These are phyloP conservation scores for Aspergillus niger DNA, from an alignment of 2,329 filamentous ascomycete genomes.

Conservation along the genomic window DNA sequence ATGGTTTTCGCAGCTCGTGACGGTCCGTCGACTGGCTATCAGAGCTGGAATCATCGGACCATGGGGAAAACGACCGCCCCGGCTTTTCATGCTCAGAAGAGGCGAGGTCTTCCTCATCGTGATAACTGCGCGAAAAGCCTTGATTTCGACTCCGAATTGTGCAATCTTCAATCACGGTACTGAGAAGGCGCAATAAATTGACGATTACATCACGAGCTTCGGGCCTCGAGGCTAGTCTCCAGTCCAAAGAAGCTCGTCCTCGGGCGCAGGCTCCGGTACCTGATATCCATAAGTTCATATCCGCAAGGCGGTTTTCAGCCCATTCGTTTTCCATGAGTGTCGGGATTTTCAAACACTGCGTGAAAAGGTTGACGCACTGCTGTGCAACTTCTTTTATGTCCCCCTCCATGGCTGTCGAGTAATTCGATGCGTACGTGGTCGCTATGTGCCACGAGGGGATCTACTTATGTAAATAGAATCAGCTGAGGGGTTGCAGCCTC, in stretches of 20 bases:
- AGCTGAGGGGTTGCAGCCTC: too few species aligned
- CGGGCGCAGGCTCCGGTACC: neutral
- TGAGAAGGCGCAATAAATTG: neutral
- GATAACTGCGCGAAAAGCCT: fast-evolving
- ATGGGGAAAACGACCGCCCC: neutral
- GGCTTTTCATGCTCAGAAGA: neutral
- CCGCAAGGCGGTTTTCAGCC: conserved; percentile 16
- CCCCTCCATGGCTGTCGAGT: neutral
- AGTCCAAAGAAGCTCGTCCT: conserved; percentile 11
- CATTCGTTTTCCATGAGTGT: conserved; percentile 11
- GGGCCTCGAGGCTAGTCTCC: neutral
- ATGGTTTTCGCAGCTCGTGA: neutral
- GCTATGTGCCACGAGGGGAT: too few species aligned
- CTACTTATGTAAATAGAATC: too few species aligned
- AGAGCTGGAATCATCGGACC: neutral
- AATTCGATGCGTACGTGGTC: too few species aligned
- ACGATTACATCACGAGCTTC: conserved; percentile 6
- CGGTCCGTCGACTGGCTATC: neutral
- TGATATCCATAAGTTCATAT: conserved; percentile 16
- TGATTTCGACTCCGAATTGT: neutral
- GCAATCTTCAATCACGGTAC: neutral
- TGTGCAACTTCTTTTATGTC: neutral
- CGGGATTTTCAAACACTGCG: neutral
- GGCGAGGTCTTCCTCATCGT: neutral
- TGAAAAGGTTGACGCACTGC: neutral